Conservation (phyloP, 2,329 filamentous ascomycete genomes). For the Rutstroemia sp. region DNA sequence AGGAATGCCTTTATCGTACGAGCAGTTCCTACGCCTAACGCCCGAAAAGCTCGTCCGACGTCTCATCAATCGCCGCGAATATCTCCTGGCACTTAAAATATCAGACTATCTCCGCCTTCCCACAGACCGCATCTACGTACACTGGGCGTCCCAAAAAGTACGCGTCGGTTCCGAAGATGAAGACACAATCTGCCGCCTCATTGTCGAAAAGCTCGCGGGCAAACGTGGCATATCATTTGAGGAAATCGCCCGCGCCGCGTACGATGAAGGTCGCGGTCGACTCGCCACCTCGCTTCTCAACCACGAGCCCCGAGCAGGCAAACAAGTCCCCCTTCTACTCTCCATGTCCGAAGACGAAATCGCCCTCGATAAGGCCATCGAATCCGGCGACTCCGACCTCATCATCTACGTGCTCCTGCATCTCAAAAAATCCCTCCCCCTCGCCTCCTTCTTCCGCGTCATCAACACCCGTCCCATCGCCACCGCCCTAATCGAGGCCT, state of each 20-base stretch:
- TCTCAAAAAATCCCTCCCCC: constrained; percentile 80
- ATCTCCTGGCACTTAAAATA: constrained; percentile 80
- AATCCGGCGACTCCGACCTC: constrained; percentile 90
- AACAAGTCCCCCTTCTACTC: constrained; percentile 86
- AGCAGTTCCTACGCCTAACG: constrained; percentile 86
- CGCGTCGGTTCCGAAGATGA: constrained; percentile 78
- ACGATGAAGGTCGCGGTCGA: constrained; percentile 84
- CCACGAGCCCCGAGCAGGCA: constrained; percentile 88
- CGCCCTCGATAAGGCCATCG: constrained; percentile 91
- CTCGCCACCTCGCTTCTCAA: constrained; percentile 88
- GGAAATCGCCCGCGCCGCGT: constrained; percentile 83
- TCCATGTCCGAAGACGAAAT: constrained; percentile 95
- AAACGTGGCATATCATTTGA: constrained; percentile 95
- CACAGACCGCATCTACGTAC: constrained; percentile 85
- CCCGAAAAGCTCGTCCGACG: constrained; percentile 82
- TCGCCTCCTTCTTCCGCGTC: constrained; percentile 86
- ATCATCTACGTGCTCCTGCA: constrained; percentile 84
- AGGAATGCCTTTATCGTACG: constrained; percentile 83
- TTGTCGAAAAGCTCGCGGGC: constrained; percentile 78
- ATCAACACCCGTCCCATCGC: constrained; percentile 82
- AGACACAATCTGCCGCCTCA: constrained; percentile 75
- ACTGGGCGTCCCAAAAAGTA: constrained; percentile 95
- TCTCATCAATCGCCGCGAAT: constrained; percentile 82
- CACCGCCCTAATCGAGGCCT: constrained; percentile 81
- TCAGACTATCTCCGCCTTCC: constrained; percentile 81